A percentile compares a stretch with the other conserved stretches of the same genome.
Conservation (phyloP, 495 filamentous ascomycete genomes). For the Penicillium samsonianum region DNA sequence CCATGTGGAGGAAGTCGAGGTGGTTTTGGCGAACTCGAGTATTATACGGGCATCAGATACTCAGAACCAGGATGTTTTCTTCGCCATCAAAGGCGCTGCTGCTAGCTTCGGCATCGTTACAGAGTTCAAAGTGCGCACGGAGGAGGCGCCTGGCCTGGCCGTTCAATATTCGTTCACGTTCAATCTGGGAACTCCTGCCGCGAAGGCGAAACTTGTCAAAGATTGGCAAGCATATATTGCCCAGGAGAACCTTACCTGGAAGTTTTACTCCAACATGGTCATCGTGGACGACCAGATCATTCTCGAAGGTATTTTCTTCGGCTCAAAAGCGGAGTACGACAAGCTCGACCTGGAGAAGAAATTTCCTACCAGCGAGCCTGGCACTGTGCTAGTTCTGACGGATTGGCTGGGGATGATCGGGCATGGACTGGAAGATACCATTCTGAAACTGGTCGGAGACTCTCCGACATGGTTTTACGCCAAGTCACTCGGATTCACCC, state of each 20-base stretch:
- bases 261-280: slow-evolving; percentile 46
- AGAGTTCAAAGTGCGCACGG: slow-evolving; percentile 46
- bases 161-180: slow-evolving; percentile 43
- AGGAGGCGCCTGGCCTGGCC: slow-evolving; percentile 34
- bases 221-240: slow-evolving; percentile 42
- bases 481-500: slow-evolving; percentile 45
- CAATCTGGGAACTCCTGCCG: slow-evolving; percentile 32
- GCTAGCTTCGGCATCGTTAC: slow-evolving; percentile 50
- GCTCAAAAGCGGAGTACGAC: slow-evolving; percentile 41
- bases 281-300: slow-evolving; percentile 30
- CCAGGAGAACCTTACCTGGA: slow-evolving; percentile 49
- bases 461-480: slow-evolving; percentile 43
- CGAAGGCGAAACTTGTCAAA: slow-evolving; percentile 37
- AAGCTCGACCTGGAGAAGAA: slow-evolving; percentile 28
- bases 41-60: slow-evolving; percentile 40
- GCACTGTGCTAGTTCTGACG: slow-evolving; percentile 43
- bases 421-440: slow-evolving; percentile 50
- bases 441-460: slow-evolving; percentile 25
- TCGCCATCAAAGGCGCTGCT: slow-evolving; percentile 52
- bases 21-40: slow-evolving; percentile 59
- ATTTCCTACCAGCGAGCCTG: slow-evolving; percentile 34
- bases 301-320: slow-evolving; percentile 46
- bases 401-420: slow-evolving; percentile 58
- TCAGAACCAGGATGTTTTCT: slow-evolving; percentile 52
- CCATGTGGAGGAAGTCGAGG: slow-evolving; percentile 54